Conservation (phyloP, 495 filamentous ascomycete genomes). For the Aspergillus leporis region DNA sequence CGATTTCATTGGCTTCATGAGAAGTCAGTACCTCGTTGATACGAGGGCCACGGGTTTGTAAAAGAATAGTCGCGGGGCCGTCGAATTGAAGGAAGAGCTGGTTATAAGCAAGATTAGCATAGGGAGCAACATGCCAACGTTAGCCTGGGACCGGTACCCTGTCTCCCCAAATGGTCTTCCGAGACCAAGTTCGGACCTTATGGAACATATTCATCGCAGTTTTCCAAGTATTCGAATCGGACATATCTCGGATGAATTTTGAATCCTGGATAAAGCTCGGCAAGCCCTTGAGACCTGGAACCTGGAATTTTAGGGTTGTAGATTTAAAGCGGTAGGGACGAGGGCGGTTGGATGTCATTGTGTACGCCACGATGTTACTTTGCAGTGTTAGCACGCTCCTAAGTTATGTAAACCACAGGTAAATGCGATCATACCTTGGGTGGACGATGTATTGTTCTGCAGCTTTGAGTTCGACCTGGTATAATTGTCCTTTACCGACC, state of each 20-base stretch:
- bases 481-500: conserved; percentile 80
- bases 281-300: conserved; percentile 62
- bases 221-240: conserved; percentile 69
- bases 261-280: conserved; percentile 57
- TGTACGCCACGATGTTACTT: conserved; percentile 88
- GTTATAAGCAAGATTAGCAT: conserved; percentile 1
- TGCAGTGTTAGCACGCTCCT: conserved; percentile 22
- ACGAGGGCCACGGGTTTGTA: conserved; percentile 78
- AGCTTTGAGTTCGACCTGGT: conserved; percentile 72
- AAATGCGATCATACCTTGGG: conserved; percentile 54
- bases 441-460: conserved; percentile 88
- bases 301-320: conserved; percentile 71
- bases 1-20: conserved; percentile 83
- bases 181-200: conserved; percentile 67
- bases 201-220: conserved; percentile 59
- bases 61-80: conserved; percentile 78
- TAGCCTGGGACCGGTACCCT: conserved; percentile 48
- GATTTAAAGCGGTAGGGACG: conserved; percentile 83
- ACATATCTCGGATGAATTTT: conserved; percentile 70
- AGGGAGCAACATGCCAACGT: background rate
- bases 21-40: conserved; percentile 73
- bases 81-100: conserved; percentile 86
- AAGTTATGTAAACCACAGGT: background rate
- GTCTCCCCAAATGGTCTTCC: conserved; percentile 91
- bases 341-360: conserved; percentile 69